These are phyloP conservation scores for Hanseniaspora hatyaiensis DNA, from an alignment of 805 yeast genomes.

Conservation along the genomic window DNA sequence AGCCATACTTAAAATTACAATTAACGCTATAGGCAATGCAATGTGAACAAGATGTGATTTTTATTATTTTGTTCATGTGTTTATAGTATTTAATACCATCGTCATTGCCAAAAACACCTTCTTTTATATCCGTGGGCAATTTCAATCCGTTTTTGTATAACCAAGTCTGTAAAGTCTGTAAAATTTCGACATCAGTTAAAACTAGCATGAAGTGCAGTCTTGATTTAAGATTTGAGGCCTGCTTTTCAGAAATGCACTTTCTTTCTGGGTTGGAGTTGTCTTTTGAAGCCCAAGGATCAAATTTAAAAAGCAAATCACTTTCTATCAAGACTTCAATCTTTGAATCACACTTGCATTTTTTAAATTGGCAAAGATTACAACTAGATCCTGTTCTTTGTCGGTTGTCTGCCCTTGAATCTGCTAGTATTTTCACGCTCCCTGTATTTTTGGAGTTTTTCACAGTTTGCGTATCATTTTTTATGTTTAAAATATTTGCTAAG, in stretches of 20 bases:
- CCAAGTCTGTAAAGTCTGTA: not conserved
- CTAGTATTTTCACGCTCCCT: not conserved
- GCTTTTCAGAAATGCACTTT: not conserved
- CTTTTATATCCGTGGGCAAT: conserved; percentile 1
- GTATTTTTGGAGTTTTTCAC: too few relatives aligned
- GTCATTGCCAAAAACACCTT: not conserved
- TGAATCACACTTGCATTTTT: conserved; percentile 12
- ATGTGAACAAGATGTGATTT: not conserved
- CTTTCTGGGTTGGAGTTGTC: too few relatives aligned
- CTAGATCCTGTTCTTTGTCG: conserved; percentile 13
- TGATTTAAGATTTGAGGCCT: too few relatives aligned
- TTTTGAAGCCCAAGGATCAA: not conserved
- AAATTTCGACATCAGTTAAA: not conserved
- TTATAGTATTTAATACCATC: not conserved
- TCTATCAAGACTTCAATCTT: conserved; percentile 8
- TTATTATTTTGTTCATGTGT: conserved; percentile 7
- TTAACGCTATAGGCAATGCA: not conserved
- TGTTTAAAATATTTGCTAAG: not conserved
- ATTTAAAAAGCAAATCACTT: conserved; percentile 4
- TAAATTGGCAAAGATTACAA: conserved; percentile 10
- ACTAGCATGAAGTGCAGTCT: not conserved
- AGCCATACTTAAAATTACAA: conserved; percentile 9
- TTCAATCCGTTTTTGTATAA: not conserved
- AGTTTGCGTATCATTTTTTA: not conserved
- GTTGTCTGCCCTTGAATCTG: conserved; percentile 1